Conservation (phyloP, 352 stramenopile genomes). For the Globisporangium spinosum region DNA sequence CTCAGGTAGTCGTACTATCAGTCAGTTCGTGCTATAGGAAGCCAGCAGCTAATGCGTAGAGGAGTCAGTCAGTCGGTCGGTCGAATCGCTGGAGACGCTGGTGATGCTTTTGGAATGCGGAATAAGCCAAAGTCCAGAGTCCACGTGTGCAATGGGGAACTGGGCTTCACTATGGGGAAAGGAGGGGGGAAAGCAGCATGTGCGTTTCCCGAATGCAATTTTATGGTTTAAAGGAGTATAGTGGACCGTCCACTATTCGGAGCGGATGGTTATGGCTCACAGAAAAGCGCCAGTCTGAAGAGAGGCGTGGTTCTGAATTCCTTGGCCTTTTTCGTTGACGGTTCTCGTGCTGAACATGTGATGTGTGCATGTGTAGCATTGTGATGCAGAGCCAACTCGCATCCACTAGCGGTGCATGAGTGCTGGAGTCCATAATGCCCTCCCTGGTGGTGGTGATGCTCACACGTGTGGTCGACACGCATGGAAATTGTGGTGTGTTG, state of each 20-base stretch:
- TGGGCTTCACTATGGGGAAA: background rate
- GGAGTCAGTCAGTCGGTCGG: background rate
- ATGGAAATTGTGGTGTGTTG: background rate
- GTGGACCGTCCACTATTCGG: background rate
- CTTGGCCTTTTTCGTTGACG: background rate
- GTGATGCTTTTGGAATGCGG: background rate
- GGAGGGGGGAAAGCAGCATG: background rate
- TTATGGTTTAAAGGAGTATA: background rate
- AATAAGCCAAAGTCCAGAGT: background rate
- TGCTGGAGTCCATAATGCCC: too few species aligned
- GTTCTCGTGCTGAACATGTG: background rate
- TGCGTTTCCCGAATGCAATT: background rate
- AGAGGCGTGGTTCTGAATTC: background rate
- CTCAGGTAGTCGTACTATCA: background rate
- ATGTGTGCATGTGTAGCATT: background rate
- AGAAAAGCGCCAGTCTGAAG: conserved; percentile 1
- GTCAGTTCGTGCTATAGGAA: background rate
- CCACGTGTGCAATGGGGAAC: background rate
- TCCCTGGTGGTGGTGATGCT: too few species aligned
- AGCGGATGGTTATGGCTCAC: background rate
- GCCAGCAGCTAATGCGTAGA: background rate
- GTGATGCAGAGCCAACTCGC: background rate
- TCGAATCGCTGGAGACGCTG: background rate
- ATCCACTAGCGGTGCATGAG: background rate
- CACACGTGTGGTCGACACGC: background rate